phyloP scores from a whole-genome alignment of 1,284 basidiomycete species.

The Cryptococcus sp. region DNA sequence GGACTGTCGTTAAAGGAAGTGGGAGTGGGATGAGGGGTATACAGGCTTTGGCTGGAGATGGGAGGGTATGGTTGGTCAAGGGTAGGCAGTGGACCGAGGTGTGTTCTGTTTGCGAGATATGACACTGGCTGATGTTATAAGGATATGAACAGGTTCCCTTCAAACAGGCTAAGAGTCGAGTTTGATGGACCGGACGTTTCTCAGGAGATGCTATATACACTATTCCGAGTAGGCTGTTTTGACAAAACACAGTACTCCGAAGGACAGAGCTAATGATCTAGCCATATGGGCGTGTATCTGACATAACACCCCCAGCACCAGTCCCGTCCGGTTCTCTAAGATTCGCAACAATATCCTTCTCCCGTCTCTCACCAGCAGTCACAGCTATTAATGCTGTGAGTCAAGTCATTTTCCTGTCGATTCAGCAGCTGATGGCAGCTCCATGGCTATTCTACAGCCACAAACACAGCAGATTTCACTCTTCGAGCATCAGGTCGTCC shows the following conservation, averaged over 20 bases:
- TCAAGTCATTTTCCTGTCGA: background rate
- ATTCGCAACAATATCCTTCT: conserved; percentile 61
- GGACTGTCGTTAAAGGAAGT: conserved; percentile 18
- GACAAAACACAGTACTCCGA: background rate
- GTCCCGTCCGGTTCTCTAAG: conserved; percentile 66
- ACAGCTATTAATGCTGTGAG: conserved; percentile 71
- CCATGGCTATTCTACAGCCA: conserved; percentile 61
- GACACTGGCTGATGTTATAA: conserved; percentile 36
- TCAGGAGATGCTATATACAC: conserved; percentile 58
- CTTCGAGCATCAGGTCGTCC: conserved; percentile 21
- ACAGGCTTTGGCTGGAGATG: conserved; percentile 48
- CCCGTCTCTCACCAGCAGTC: conserved; percentile 63
- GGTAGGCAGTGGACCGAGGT: conserved; percentile 82
- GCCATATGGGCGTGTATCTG: conserved; percentile 76
- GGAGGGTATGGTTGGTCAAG: conserved; percentile 71
- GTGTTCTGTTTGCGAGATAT: conserved; percentile 18
- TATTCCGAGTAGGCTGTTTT: conserved; percentile 29
- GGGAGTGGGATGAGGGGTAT: conserved; percentile 23
- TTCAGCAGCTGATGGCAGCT: conserved; percentile 40
- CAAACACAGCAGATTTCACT: conserved; percentile 43
- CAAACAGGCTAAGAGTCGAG: conserved; percentile 64
- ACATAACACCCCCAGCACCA: conserved; percentile 61
- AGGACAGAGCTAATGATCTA: conserved; percentile 42
- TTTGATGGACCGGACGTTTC: conserved; percentile 82
- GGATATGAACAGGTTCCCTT: conserved; percentile 81